phyloP scores from a whole-genome alignment of 2,329 filamentous ascomycete genomes.

The Talaromyces sp. region DNA sequence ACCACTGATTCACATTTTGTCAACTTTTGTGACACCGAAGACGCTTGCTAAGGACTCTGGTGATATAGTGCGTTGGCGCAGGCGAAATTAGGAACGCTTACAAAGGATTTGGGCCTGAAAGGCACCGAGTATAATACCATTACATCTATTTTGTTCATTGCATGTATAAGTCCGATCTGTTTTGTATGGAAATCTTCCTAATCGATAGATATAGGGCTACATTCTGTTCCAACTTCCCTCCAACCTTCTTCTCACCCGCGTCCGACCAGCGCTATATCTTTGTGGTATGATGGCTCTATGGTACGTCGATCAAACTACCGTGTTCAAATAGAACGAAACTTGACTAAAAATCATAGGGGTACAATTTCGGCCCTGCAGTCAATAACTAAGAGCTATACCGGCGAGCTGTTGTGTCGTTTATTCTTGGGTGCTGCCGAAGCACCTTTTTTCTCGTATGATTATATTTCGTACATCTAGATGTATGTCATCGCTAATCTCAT shows the following conservation, averaged over 20 bases:
- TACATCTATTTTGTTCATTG: not conserved
- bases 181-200: not conserved
- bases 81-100: not conserved
- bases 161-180: not conserved
- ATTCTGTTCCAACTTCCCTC: not conserved
- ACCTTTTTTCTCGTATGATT: not conserved
- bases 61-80: not conserved
- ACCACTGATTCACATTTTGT: not conserved
- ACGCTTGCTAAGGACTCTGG: not conserved
- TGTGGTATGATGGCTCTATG: not conserved
- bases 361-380: not conserved
- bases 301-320: not conserved
- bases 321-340: not conserved
- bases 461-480: not conserved
- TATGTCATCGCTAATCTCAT: not conserved
- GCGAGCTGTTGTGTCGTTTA: not conserved
- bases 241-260: not conserved
- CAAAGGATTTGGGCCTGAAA: not conserved
- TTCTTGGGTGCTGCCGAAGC: not conserved
- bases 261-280: not conserved
- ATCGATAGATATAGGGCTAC: not conserved
- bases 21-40: not conserved
- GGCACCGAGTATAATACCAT: not conserved
- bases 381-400: not conserved
- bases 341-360: not conserved